phyloP scores from a whole-genome alignment of 148 eudicot genomes.

The Camellia sinensis region DNA sequence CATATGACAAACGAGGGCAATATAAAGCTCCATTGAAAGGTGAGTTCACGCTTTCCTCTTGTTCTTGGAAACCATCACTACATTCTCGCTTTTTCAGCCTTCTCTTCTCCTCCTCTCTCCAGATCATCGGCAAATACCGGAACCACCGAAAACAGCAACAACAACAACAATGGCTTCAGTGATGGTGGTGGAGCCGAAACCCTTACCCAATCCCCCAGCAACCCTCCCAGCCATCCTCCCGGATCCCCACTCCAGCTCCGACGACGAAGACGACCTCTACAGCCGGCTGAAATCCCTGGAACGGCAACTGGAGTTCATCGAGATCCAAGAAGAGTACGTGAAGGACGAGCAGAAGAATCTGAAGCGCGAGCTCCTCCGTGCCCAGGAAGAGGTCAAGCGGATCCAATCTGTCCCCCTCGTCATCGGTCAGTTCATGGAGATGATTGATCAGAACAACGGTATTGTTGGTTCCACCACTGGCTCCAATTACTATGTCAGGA shows the following conservation, averaged over 20 bases:
- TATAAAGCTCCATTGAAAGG: no score
- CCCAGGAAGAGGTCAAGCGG: constrained; percentile 86
- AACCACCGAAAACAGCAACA: not conserved
- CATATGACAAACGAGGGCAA: no score
- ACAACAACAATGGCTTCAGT: constrained; percentile 41
- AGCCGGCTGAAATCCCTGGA: constrained; percentile 56
- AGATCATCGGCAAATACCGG: not conserved
- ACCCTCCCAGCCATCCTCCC: constrained; percentile 12
- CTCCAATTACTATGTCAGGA: constrained; percentile 78
- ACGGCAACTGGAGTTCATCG: constrained; percentile 72
- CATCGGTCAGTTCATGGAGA: constrained; percentile 94
- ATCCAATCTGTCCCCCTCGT: constrained; percentile 87
- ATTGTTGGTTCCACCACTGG: constrained; percentile 92
- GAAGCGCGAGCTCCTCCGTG: constrained; percentile 67
- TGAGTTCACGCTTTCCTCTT: no score
- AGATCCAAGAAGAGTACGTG: constrained; percentile 83
- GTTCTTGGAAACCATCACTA: not conserved
- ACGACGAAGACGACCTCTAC: constrained; percentile 67
- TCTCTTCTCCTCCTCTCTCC: not conserved
- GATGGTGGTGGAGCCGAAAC: constrained; percentile 60
- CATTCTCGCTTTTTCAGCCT: not conserved
- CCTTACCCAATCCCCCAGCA: constrained; percentile 21
- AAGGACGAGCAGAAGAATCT: constrained; percentile 87
- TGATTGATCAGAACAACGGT: constrained; percentile 78
- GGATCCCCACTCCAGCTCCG: constrained; percentile 14